These are phyloP conservation scores for Chalciporus sp. DNA, from an alignment of 1,284 basidiomycete genomes.

Conservation along the genomic window DNA sequence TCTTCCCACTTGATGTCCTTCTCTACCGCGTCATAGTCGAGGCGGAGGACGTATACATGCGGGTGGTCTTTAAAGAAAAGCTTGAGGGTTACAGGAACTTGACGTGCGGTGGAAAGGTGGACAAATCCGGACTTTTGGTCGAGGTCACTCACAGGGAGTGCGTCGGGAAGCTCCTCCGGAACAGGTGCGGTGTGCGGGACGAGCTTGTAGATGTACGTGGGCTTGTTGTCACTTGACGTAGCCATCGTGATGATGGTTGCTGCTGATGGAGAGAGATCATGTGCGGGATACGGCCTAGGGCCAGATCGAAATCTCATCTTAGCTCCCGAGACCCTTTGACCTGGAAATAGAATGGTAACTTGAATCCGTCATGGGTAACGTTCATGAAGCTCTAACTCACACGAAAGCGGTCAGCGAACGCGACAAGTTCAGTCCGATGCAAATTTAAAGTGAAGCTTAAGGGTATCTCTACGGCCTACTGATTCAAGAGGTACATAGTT, in stretches of 20 bases:
- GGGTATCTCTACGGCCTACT: slow-evolving; percentile 27
- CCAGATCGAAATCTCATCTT: neutral
- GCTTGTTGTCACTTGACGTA: slow-evolving; percentile 1
- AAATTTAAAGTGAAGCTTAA: slow-evolving; percentile 2
- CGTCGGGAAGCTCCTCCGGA: slow-evolving; percentile 19
- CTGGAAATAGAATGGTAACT: no score
- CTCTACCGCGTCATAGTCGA: slow-evolving; percentile 21
- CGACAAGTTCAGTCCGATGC: neutral
- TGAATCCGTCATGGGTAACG: no score
- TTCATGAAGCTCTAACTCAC: neutral
- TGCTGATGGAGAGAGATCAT: neutral
- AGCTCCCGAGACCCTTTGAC: no score
- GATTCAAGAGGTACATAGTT: slow-evolving; percentile 24
- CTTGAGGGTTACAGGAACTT: slow-evolving; percentile 26
- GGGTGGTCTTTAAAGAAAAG: slow-evolving; percentile 25
- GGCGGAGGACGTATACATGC: slow-evolving; percentile 24
- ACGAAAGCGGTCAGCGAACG: no score
- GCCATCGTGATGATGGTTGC: neutral
- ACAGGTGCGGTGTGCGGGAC: slow-evolving; percentile 17
- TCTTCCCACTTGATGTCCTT: slow-evolving; percentile 28
- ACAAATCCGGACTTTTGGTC: slow-evolving; percentile 30
- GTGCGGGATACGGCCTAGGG: neutral
- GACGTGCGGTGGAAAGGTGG: slow-evolving; percentile 32
- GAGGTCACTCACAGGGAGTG: slow-evolving; percentile 29
- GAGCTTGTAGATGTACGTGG: slow-evolving; percentile 35